Conservation (phyloP, 2,329 filamentous ascomycete species). For the Zymoseptoria tritici region DNA sequence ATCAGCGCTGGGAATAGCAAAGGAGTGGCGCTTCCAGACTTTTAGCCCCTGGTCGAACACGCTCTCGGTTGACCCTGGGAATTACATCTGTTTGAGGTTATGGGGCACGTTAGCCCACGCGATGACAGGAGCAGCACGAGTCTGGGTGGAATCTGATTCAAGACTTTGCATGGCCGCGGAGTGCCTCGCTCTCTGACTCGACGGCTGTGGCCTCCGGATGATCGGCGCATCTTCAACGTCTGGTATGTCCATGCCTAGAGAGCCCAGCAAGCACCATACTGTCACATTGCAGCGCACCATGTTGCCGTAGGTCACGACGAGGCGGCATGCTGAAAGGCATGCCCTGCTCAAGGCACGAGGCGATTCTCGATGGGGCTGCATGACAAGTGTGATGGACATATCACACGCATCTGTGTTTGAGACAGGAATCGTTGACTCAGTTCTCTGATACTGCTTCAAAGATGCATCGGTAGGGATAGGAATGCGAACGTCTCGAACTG, state of each 20-base stretch:
- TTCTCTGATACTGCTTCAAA: neutral
- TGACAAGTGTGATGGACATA: neutral
- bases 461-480: neutral
- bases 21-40: neutral
- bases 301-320: neutral
- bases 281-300: neutral
- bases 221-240: neutral
- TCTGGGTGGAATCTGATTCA: neutral
- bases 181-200: neutral
- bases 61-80: neutral
- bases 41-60: neutral
- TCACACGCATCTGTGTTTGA: neutral
- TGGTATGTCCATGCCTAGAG: neutral
- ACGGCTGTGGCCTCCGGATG: neutral
- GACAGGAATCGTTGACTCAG: neutral
- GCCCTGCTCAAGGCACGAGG: neutral
- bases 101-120: neutral
- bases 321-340: neutral
- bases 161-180: neutral
- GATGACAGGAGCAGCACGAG: neutral
- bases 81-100: neutral
- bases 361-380: neutral
- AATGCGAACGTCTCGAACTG: neutral
- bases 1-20: neutral
- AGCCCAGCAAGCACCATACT: neutral